phyloP scores from a whole-genome alignment of 495 filamentous ascomycete species.

The Chaetomium tenue region DNA sequence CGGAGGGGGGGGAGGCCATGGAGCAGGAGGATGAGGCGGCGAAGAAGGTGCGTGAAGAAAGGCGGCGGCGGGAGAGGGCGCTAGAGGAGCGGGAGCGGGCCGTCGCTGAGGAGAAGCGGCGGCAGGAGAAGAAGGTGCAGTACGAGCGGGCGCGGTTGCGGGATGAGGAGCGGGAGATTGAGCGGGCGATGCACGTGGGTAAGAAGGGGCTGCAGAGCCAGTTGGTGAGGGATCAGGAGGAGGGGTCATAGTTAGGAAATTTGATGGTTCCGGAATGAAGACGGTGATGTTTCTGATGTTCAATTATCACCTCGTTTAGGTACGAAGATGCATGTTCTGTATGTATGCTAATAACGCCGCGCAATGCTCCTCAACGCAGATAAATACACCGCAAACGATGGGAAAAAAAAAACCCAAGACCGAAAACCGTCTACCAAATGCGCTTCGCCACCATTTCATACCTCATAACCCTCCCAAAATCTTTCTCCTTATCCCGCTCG shows the following conservation, averaged over 20 bases:
- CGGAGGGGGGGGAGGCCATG: constrained; percentile 44
- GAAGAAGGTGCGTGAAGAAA: constrained; percentile 60
- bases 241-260: not conserved
- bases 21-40: constrained; percentile 61
- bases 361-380: not conserved
- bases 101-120: constrained; percentile 72
- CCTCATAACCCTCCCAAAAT: constrained; percentile 65
- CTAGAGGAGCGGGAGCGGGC: constrained; percentile 69
- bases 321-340: too few species aligned
- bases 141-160: constrained; percentile 64
- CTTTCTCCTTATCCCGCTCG: constrained; percentile 51
- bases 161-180: constrained; percentile 76
- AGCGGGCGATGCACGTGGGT: constrained; percentile 71
- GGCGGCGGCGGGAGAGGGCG: constrained; percentile 68
- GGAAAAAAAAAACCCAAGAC: not conserved
- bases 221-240: constrained; percentile 36
- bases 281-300: not conserved
- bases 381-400: not conserved
- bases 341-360: not conserved
- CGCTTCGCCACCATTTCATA: constrained; percentile 80
- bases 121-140: constrained; percentile 62
- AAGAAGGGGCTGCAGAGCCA: constrained; percentile 71
- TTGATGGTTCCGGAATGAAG: not conserved
- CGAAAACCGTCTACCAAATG: constrained; percentile 31
- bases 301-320: not conserved